These are phyloP conservation scores for Wilhelminamyces savonicus DNA, from an alignment of 805 yeast genomes.

Conservation along the genomic window DNA sequence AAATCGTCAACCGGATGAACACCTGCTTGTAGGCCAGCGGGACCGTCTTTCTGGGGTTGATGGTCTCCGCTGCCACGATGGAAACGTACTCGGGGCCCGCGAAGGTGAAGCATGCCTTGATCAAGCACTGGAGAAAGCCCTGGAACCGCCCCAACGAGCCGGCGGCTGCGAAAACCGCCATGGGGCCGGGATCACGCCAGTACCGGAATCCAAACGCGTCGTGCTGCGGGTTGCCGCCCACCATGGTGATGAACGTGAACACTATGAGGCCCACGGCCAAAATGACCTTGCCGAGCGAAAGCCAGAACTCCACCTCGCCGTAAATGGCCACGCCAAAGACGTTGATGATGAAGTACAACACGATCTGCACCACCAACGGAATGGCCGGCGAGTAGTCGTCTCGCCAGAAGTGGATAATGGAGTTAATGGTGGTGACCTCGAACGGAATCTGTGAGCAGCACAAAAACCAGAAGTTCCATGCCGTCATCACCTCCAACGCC, in stretches of 20 bases:
- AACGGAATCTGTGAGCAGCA: slow-evolving; percentile 77
- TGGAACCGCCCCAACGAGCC: background rate
- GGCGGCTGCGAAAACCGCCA: background rate
- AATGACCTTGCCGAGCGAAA: slow-evolving; percentile 54
- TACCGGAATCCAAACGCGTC: slow-evolving; percentile 47
- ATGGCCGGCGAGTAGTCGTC: slow-evolving; percentile 69
- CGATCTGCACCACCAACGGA: slow-evolving; percentile 59
- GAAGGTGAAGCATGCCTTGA: slow-evolving; percentile 32
- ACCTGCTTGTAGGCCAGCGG: slow-evolving; percentile 37
- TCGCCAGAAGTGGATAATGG: slow-evolving; percentile 77
- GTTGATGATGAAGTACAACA: slow-evolving; percentile 57
- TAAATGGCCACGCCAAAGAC: slow-evolving; percentile 67
- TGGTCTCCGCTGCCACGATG: slow-evolving; percentile 39
- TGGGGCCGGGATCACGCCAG: slow-evolving; percentile 24
- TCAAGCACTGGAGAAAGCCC: slow-evolving; percentile 35
- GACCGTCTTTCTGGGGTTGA: slow-evolving; percentile 35
- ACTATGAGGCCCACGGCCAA: slow-evolving; percentile 70
- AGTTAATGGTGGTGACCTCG: slow-evolving; percentile 75
- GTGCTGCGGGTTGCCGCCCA: slow-evolving; percentile 77
- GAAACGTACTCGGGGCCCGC: slow-evolving; percentile 41
- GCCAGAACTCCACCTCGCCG: slow-evolving; percentile 81
- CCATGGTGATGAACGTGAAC: slow-evolving; percentile 76
- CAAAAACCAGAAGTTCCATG: slow-evolving; percentile 75
- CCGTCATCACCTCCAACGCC: slow-evolving; percentile 67
- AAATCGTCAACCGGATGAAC: slow-evolving; percentile 37